Percentiles rank a stretch among this genome's conserved stretches.
phyloP scores from a whole-genome alignment of 2,329 filamentous ascomycete genomes.

The Cryphonectria parasitica region DNA sequence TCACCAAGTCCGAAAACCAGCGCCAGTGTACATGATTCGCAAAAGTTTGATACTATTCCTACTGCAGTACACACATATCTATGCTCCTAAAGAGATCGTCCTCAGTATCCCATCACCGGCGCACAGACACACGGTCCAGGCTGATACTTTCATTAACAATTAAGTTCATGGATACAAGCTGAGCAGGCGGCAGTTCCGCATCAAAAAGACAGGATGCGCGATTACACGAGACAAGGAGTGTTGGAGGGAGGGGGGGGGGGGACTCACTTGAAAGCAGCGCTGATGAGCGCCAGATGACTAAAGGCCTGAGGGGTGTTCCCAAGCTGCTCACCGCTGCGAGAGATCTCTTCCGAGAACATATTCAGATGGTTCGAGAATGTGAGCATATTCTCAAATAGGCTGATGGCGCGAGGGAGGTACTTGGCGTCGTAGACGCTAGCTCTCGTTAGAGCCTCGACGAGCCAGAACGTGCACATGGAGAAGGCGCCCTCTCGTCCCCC shows the following conservation, averaged over 20 bases:
- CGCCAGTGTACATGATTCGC: background rate
- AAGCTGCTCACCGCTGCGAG: conserved; percentile 73
- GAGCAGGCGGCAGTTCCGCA: background rate
- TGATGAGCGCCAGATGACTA: conserved; percentile 75
- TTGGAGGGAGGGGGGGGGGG: background rate
- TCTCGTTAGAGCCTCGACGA: conserved; percentile 76
- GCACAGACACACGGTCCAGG: background rate
- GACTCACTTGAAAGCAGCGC: conserved; percentile 69
- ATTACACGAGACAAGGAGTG: background rate
- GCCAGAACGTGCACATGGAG: conserved; percentile 83
- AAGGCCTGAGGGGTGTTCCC: conserved; percentile 83
- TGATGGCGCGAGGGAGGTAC: conserved; percentile 62
- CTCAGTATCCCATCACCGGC: background rate
- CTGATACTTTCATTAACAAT: background rate
- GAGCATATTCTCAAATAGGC: conserved; percentile 78
- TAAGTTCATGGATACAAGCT: background rate
- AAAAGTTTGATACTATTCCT: background rate
- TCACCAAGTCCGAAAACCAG: background rate
- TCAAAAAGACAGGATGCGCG: background rate
- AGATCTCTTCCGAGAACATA: conserved; percentile 82
- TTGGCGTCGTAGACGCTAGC: conserved; percentile 67
- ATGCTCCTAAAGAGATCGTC: background rate
- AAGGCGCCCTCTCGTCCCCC: conserved; percentile 77
- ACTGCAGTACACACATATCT: background rate
- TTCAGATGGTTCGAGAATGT: conserved; percentile 72